Base-by-base conservation (phyloP, 2,329 filamentous ascomycete genomes). In the Mycosphaerella arachidis region DNA sequence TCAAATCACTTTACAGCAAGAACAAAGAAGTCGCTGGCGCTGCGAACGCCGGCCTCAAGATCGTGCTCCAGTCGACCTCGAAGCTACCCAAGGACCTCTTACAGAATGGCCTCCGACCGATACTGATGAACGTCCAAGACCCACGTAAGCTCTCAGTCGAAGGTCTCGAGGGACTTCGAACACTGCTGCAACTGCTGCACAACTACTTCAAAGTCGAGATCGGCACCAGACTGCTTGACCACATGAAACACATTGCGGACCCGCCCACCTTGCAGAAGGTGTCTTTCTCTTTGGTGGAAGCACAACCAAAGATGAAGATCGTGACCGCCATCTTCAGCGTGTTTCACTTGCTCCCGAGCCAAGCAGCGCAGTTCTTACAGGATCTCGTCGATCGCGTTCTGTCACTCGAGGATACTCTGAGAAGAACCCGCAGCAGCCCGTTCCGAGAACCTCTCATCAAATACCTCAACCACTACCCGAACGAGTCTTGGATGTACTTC, bases 161-260 rank as follows among this genome's bases (percentile, higher is more conserved):
- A 68, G 92, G 92, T 2, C 80, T 99, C 4, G 92, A 97, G 72
- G 96, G 96, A 29, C 79, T 99, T 33, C 92, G 92, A 18, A 86
- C 93, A 43, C 81, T 99, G 1, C 77, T 99, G 61, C 93, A 94
- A 64, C 81, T 99, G 1, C 80, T 99, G 18, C 99, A 93, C 0
- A 97, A 94, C 61, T 99, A 99, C 74, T 99, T 99, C 77, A 99
- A 99, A 76, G 92, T 97, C 0, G 94, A 99, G 73, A 99, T 99
- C 56, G 95, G 94, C 6, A 85, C 91, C 24, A 86, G 94, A 27
- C 78, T 99, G n/a, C 81, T 99, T 9, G 93, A 97, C 65, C 94
- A 99, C 69, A 89, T 97, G 76, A 93, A 93, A 71, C 85, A 88
- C 10, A 92, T 99, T 64, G 92, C 93, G 1, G 92, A 97, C 60